Evolutionary conservation across 225 moss, liverwort and hornwort genomes (phyloP), one percentile per base, ranked within the genome.

Genomic region (Physcomitrium patens): DNA sequence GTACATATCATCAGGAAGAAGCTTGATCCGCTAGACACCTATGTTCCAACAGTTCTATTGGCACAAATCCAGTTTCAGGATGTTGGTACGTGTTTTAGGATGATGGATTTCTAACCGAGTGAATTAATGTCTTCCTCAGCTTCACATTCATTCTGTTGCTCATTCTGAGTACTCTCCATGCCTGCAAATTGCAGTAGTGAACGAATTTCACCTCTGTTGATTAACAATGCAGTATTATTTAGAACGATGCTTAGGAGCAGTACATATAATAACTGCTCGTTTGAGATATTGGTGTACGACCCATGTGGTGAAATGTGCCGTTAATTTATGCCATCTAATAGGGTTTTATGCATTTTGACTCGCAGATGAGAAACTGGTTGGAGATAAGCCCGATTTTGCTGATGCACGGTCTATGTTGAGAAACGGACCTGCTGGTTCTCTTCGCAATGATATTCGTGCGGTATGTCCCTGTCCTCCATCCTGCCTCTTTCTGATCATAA

Each of bases 1-100:
- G 23, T 20, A 7, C 67, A 24, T 70, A 78, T 46, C 17, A 72
- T 71, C 93, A 96, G 89, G 85, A 95, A 95, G 86, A 99, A 93
- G 80, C 89, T 99, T 56, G 93, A 99, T 71, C 99, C 99, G 23
- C 83, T 99, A 56, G 95, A 99, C 73, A 99, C 93, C 23, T 95
- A 99, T 16, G 84, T 99, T 23, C 99, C 95, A 9, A 89, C 90
- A 10, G 91, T 99, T 55, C 86, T 95, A 49, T 81, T 99, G 49
- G 94, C 95, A 47, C 95, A 92, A 70, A 91, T 90, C 37, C 95
- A 99, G 67, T 85, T 99, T 77, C 90, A 93, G 63, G 93, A 99
- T 86, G 91, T 95, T 22, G 95, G 93, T 96, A 83, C 53, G 76
- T 55, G 3, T 23, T 74, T 17, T 66, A 17, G 8, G 60, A 46